Percentiles rank a stretch among this genome's conserved stretches.
phyloP scores from a whole-genome alignment of 192 early-diverging fungal species.

The Coemansia sp. region DNA sequence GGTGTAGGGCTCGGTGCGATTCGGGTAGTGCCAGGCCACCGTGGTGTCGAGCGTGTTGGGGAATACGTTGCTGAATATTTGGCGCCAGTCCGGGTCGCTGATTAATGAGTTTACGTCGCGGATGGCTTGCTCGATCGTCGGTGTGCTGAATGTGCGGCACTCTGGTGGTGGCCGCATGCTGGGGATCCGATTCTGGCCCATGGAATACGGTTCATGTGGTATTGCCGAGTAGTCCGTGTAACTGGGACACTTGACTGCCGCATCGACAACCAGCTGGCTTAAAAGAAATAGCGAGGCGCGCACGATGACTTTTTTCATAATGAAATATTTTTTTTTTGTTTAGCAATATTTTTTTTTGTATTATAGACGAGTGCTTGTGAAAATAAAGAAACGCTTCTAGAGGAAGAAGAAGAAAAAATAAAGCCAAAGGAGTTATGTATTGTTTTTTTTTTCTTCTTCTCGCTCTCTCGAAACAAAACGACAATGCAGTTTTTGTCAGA shows the following conservation, averaged over 20 bases:
- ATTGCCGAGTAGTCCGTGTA: conserved; percentile 34
- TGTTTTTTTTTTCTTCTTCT: too few relatives aligned
- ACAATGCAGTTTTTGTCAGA: not conserved
- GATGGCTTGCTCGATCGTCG: conserved; percentile 55
- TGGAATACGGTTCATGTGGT: conserved; percentile 27
- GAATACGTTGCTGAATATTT: conserved; percentile 64
- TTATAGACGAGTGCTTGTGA: too few relatives aligned
- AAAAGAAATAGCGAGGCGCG: not conserved
- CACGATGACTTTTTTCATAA: too few relatives aligned
- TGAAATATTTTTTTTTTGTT: too few relatives aligned
- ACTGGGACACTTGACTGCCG: conserved; percentile 30
- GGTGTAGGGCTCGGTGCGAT: conserved; percentile 50
- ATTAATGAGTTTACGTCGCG: conserved; percentile 31
- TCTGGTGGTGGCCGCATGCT: conserved; percentile 45
- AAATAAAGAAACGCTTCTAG: too few relatives aligned
- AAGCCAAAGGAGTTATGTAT: too few relatives aligned
- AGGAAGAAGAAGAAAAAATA: too few relatives aligned
- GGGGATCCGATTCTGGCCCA: conserved; percentile 30
- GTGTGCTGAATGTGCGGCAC: conserved; percentile 58
- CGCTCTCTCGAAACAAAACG: too few relatives aligned
- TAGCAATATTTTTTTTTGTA: not conserved
- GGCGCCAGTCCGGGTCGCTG: conserved; percentile 57
- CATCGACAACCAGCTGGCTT: not conserved
- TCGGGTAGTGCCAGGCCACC: conserved; percentile 57
- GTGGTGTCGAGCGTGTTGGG: conserved; percentile 77